Conservation (phyloP, 495 filamentous ascomycete species). For the Tuber brumale region DNA sequence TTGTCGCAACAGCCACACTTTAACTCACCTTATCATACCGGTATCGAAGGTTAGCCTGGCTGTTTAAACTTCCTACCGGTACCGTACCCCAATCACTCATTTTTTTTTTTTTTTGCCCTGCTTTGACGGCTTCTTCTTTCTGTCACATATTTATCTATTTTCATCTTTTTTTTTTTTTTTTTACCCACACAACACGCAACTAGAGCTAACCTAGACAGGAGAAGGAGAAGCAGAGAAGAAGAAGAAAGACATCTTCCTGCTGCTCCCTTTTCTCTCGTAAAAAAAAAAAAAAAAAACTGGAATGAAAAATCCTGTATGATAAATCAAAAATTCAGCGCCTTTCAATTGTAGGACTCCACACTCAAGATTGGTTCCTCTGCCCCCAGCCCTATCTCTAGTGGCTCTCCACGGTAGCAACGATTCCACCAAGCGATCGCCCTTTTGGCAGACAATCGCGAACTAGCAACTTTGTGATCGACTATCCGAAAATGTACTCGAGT, state of each 20-base stretch:
- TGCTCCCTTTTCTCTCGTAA: not conserved
- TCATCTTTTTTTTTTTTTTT: too few species aligned
- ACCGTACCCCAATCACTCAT: not conserved
- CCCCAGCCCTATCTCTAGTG: conserved; percentile 21
- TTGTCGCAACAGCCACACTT: not conserved
- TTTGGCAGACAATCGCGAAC: conserved; percentile 44
- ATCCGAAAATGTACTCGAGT: conserved; percentile 42
- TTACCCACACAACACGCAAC: not conserved
- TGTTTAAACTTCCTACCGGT: not conserved
- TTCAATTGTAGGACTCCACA: not conserved
- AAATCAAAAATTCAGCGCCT: not conserved
- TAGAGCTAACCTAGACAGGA: not conserved
- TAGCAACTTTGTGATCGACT: conserved; percentile 54
- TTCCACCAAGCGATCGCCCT: conserved; percentile 28
- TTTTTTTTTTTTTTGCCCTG: not conserved
- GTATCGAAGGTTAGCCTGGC: not conserved
- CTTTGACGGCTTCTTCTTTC: not conserved
- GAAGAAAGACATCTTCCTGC: not conserved
- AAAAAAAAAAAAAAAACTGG: not conserved
- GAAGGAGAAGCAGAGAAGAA: too few species aligned
- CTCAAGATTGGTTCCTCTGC: not conserved
- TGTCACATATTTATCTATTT: not conserved
- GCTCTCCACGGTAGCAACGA: conserved; percentile 25
- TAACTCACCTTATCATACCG: not conserved
- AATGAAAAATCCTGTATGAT: not conserved